These are phyloP conservation scores for Pseudonitzschia delicatissima DNA, from an alignment of 108 stramenopile genomes.

Conservation along the genomic window DNA sequence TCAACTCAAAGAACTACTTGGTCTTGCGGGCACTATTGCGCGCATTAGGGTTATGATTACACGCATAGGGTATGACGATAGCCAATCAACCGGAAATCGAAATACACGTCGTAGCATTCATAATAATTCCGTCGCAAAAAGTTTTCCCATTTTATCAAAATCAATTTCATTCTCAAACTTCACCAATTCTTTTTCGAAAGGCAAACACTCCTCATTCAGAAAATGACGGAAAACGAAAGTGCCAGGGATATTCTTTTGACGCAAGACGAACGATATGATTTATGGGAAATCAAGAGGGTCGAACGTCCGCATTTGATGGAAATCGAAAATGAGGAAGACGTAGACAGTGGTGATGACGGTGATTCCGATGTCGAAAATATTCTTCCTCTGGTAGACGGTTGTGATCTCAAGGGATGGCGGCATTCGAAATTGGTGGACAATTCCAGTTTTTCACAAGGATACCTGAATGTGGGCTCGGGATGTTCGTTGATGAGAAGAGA, in stretches of 20 bases:
- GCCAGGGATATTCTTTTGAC: constrained; percentile 28
- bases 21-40: too few species aligned
- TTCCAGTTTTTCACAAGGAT: constrained; percentile 16
- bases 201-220: too few species aligned
- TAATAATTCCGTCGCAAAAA: too few species aligned
- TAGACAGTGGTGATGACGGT: not conserved
- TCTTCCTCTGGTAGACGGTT: constrained; percentile 40
- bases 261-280: constrained; percentile 70
- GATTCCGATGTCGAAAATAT: constrained; percentile 8
- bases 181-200: too few species aligned
- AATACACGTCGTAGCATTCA: too few species aligned
- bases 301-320: constrained; percentile 72
- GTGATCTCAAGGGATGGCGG: constrained; percentile 78
- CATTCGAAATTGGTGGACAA: constrained; percentile 34
- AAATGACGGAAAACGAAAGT: not conserved
- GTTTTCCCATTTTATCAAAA: too few species aligned
- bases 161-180: too few species aligned
- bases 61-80: too few species aligned
- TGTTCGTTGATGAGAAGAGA: constrained; percentile 64
- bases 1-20: too few species aligned
- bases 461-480: constrained; percentile 63
- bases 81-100: too few species aligned
- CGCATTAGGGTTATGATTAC: too few species aligned
- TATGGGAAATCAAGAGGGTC: constrained; percentile 66
- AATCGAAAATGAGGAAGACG: not conserved